Percentiles rank a stretch among this genome's conserved stretches.
Evolutionary conservation across 2,329 filamentous ascomycete genomes (phyloP).

Genomic region (Macroventuria anomochaeta): DNA sequence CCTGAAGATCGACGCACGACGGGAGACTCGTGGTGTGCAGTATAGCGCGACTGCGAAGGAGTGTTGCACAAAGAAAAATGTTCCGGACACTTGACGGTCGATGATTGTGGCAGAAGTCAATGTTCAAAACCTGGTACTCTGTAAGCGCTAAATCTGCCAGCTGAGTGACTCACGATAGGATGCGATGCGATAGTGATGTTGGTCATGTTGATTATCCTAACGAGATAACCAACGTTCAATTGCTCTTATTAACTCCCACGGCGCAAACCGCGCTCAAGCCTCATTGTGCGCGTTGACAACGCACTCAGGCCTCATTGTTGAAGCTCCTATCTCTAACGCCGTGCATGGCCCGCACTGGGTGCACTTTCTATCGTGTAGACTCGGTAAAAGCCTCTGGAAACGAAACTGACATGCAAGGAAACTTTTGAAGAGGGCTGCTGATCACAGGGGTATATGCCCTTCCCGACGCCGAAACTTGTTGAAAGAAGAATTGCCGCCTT

Average conservation of each 20-base stretch:
- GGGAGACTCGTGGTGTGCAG: neutral
- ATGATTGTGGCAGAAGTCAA: neutral
- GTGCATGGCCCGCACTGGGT: conserved; percentile 26
- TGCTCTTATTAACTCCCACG: conserved; percentile 15
- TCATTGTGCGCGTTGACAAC: conserved; percentile 38
- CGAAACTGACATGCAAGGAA: conserved; percentile 35
- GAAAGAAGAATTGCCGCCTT: conserved; percentile 48
- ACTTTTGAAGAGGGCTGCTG: conserved; percentile 42
- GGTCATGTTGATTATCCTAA: conserved; percentile 9
- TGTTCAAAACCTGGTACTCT: neutral
- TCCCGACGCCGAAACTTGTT: conserved; percentile 51
- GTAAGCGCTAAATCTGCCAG: conserved; percentile 2
- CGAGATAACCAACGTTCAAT: conserved; percentile 11
- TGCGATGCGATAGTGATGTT: conserved; percentile 1
- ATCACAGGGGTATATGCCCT: conserved; percentile 44
- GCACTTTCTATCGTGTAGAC: conserved; percentile 28
- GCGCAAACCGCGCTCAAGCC: conserved; percentile 22
- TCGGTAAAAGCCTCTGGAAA: conserved; percentile 38
- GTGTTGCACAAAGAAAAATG: neutral
- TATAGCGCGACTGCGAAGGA: neutral
- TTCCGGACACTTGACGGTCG: neutral
- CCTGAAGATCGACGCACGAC: conserved; percentile 10
- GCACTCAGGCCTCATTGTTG: conserved; percentile 36
- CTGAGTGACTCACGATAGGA: conserved; percentile 5
- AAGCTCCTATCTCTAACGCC: conserved; percentile 31